Evolutionary conservation across 2,329 filamentous ascomycete species (phyloP).

Genomic region (Cytospora leucostoma): DNA sequence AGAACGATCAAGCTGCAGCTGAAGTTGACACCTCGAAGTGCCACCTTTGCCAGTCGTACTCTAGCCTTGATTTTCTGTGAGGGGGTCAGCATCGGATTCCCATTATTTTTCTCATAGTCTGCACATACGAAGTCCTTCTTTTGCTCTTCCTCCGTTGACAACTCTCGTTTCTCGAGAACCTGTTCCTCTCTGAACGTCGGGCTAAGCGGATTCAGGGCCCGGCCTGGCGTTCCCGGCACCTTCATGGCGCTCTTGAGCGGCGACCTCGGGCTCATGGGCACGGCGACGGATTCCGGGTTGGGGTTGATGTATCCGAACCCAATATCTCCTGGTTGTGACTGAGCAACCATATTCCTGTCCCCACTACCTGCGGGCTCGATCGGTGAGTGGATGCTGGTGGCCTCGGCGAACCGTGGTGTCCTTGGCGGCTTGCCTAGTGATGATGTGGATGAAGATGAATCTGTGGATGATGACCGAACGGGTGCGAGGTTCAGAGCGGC

Average conservation of each 20-base stretch:
- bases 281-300: constrained; percentile 57
- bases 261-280: constrained; percentile 70
- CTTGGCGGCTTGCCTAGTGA: constrained; percentile 66
- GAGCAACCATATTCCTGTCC: constrained; percentile 56
- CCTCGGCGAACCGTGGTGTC: constrained; percentile 79
- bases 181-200: constrained; percentile 91
- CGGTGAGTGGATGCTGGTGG: constrained; percentile 76
- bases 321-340: constrained; percentile 78
- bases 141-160: constrained; percentile 81
- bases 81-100: constrained; percentile 33
- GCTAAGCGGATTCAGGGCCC: constrained; percentile 78
- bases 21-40: constrained; percentile 95
- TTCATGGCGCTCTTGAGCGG: constrained; percentile 90
- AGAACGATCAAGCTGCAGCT: constrained; percentile 95
- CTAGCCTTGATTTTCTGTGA: constrained; percentile 85
- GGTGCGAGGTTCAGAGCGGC: constrained; percentile 56
- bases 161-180: constrained; percentile 81
- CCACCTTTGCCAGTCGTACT: constrained; percentile 89
- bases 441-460: constrained; percentile 54
- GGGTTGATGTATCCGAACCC: constrained; percentile 88
- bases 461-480: constrained; percentile 50
- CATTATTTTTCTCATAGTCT: too few species aligned
- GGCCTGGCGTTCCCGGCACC: constrained; percentile 78
- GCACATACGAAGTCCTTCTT: constrained; percentile 78
- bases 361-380: constrained; percentile 53